phyloP scores from a whole-genome alignment of 352 stramenopile genomes.

The Blastocystis sp. region DNA sequence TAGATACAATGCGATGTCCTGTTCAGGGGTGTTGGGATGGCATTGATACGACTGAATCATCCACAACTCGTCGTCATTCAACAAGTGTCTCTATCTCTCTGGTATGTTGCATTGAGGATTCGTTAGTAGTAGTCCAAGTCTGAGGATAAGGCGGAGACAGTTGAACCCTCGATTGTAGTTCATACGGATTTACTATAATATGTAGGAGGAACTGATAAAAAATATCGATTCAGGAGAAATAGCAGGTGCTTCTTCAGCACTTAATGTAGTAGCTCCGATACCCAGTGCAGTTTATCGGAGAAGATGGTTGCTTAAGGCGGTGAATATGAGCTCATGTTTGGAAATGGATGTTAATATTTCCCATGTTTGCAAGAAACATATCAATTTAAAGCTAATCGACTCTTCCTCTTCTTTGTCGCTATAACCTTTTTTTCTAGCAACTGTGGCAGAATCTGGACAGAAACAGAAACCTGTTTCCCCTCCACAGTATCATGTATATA shows the following conservation, averaged over 20 bases:
- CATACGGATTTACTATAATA: no score
- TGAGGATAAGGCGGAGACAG: neutral
- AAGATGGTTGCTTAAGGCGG: slow-evolving; percentile 35
- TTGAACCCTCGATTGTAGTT: neutral
- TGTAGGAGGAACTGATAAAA: slow-evolving; percentile 29
- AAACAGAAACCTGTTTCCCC: neutral
- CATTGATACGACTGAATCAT: neutral
- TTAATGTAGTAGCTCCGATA: neutral
- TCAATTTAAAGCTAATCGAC: slow-evolving; percentile 9
- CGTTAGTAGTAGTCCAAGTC: neutral
- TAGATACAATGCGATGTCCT: slow-evolving; percentile 18
- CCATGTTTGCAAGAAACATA: slow-evolving; percentile 6
- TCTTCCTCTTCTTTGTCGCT: slow-evolving; percentile 29
- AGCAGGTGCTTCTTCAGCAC: neutral
- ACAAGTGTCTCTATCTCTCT: neutral
- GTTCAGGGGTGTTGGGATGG: slow-evolving; percentile 30
- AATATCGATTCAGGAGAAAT: slow-evolving; percentile 20
- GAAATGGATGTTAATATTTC: slow-evolving; percentile 47
- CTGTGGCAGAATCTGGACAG: neutral
- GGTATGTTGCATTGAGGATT: neutral
- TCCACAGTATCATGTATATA: neutral
- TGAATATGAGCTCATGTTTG: slow-evolving; percentile 61
- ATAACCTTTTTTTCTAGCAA: neutral
- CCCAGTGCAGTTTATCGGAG: slow-evolving; percentile 11
- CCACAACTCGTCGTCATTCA: neutral